A percentile compares a stretch with the other conserved stretches of the same genome.
Conservation (phyloP, 2,329 filamentous ascomycete genomes). For the Fusarium metavorans region DNA sequence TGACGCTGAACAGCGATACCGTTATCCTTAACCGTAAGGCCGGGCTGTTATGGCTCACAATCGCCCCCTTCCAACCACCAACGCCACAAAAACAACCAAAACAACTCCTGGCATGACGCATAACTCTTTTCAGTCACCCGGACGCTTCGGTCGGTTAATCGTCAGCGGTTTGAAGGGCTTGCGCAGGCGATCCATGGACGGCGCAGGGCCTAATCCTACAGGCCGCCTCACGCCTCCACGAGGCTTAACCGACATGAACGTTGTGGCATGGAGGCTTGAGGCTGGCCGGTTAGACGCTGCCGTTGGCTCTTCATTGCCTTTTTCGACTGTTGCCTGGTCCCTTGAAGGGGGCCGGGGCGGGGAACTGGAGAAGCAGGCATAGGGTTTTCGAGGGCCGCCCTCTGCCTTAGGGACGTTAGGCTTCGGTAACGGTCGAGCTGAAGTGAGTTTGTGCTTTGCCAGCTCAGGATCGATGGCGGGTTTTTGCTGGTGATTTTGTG, state of each 20-base stretch:
- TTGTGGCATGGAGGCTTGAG: slow-evolving; percentile 65
- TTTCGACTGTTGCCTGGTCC: slow-evolving; percentile 35
- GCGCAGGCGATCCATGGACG: slow-evolving; percentile 62
- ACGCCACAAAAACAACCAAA: slow-evolving; percentile 9
- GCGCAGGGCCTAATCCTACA: slow-evolving; percentile 58
- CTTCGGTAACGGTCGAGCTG: slow-evolving; percentile 50
- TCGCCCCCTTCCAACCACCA: slow-evolving; percentile 8
- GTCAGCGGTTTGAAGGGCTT: slow-evolving; percentile 70
- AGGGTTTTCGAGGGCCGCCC: slow-evolving; percentile 54
- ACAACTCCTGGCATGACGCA: slow-evolving; percentile 13
- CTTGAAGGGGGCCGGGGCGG: slow-evolving; percentile 53
- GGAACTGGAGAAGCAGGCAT: slow-evolving; percentile 71
- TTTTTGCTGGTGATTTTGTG: slow-evolving; percentile 16
- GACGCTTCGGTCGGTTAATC: slow-evolving; percentile 57
- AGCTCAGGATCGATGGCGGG: slow-evolving; percentile 48
- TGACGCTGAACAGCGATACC: not conserved
- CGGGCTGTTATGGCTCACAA: slow-evolving; percentile 2
- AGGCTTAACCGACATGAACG: slow-evolving; percentile 55
- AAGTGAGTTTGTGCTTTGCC: slow-evolving; percentile 57
- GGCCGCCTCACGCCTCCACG: slow-evolving; percentile 58
- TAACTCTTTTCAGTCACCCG: slow-evolving; percentile 25
- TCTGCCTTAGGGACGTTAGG: slow-evolving; percentile 47
- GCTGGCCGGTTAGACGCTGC: slow-evolving; percentile 49
- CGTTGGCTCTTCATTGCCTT: slow-evolving; percentile 42
- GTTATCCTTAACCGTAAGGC: slow-evolving; percentile 44